Evolutionary conservation across 306 rosid species (phyloP).

Genomic region (Pueraria montana): DNA sequence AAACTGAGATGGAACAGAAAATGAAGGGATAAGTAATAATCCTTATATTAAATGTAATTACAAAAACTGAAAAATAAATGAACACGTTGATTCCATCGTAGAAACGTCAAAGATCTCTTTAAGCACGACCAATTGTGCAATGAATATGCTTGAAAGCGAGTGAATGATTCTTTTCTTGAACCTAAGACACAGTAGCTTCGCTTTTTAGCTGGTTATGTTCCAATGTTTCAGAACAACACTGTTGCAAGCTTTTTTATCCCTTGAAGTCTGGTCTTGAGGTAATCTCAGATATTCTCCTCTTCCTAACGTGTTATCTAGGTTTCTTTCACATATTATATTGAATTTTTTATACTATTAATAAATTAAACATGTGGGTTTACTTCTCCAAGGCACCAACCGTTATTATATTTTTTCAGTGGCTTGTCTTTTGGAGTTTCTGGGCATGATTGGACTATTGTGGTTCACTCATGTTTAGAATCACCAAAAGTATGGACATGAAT

Average conservation of each 20-base stretch:
- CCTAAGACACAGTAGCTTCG: slow-evolving; percentile 41
- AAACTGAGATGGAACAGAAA: too few species aligned
- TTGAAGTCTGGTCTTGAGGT: slow-evolving; percentile 37
- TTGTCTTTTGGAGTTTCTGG: slow-evolving; percentile 39
- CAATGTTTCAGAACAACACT: not conserved
- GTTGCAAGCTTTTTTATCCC: slow-evolving; percentile 23
- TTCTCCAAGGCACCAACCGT: slow-evolving; percentile 34
- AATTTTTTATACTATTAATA: not conserved
- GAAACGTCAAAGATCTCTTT: not conserved
- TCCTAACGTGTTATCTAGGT: slow-evolving; percentile 23
- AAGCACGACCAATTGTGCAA: not conserved
- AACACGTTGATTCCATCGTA: not conserved
- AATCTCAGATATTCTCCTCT: slow-evolving; percentile 44
- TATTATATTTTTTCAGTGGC: slow-evolving; percentile 34
- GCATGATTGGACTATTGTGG: slow-evolving; percentile 32
- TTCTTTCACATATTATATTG: slow-evolving; percentile 12
- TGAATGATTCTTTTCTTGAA: slow-evolving; percentile 62
- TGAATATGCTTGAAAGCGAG: slow-evolving; percentile 40
- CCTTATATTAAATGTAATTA: too few species aligned
- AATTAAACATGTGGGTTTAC: slow-evolving; percentile 53
- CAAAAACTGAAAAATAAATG: not conserved
- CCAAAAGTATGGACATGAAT: slow-evolving; percentile 24
- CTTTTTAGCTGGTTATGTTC: slow-evolving; percentile 1
- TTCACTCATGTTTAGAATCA: slow-evolving; percentile 13
- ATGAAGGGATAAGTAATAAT: too few species aligned